A percentile compares a stretch with the other conserved stretches of the same genome.
Conservation (phyloP, 352 stramenopile genomes). For the Pythium chondricola region DNA sequence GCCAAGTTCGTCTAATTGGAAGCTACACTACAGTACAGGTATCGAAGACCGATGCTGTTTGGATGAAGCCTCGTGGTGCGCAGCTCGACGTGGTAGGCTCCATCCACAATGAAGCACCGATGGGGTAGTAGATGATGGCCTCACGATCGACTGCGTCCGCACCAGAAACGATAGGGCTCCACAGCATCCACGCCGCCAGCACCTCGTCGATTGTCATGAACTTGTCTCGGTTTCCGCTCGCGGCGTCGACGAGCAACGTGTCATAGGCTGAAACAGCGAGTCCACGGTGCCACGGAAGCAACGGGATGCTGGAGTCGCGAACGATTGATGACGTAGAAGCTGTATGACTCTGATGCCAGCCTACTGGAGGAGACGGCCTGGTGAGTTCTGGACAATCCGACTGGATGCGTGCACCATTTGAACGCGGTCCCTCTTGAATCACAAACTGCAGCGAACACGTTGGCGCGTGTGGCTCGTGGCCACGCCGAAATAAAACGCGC, state of each 20-base stretch:
- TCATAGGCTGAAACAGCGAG: constrained; percentile 15
- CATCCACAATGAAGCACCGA: constrained; percentile 9
- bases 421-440: constrained; percentile 7
- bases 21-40: no score
- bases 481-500: constrained; percentile 1
- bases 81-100: no score
- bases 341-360: no score
- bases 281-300: constrained; percentile 4
- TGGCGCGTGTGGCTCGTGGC: background rate
- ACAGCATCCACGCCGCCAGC: constrained; percentile 53
- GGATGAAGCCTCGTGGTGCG: no score
- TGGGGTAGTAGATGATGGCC: no score
- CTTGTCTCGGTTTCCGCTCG: background rate
- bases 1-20: constrained; percentile 66
- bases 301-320: no score
- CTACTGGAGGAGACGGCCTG: background rate
- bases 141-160: constrained; percentile 6
- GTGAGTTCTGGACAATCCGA: constrained; percentile 5
- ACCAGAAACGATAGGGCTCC: constrained; percentile 39
- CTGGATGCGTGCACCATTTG: constrained; percentile 2
- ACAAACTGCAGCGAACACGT: constrained; percentile 11
- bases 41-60: no score
- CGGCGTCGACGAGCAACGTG: constrained; percentile 7
- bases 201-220: constrained; percentile 49
- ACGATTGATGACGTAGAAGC: no score